Percentiles rank a stretch among this genome's conserved stretches.
phyloP scores from a whole-genome alignment of 306 rosid species.

The Phaseolus lunatus region DNA sequence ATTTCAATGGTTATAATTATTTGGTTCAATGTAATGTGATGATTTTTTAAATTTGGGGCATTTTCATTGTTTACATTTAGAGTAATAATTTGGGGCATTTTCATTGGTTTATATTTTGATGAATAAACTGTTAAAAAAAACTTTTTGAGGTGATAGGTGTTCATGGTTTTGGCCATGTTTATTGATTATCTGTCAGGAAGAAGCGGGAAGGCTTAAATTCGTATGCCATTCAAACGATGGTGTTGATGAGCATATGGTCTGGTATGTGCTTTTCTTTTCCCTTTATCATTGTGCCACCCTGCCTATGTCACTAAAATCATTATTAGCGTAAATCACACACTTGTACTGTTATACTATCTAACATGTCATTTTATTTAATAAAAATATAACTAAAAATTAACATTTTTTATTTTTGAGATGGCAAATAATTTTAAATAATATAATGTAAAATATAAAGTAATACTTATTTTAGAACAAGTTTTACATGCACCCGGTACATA shows the following conservation, averaged over 20 bases:
- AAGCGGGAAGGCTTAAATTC: constrained; percentile 85
- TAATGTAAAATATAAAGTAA: not conserved
- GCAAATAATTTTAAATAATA: not conserved
- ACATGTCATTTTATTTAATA: no score
- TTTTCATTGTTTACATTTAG: not conserved
- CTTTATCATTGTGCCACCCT: not conserved
- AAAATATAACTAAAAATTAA: no score
- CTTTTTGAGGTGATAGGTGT: constrained; percentile 29
- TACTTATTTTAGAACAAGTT: no score
- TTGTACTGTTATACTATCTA: no score
- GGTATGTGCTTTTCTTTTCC: constrained; percentile 61
- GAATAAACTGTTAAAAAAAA: not conserved
- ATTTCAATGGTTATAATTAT: not conserved
- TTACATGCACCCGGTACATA: no score
- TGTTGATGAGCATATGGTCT: constrained; percentile 90
- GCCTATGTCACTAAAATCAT: not conserved
- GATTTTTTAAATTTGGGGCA: not conserved
- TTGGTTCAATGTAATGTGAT: not conserved
- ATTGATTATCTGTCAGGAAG: constrained; percentile 66
- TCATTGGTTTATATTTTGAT: not conserved
- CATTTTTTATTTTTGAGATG: not conserved
- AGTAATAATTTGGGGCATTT: not conserved
- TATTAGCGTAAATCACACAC: not conserved
- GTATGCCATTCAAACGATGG: constrained; percentile 82
- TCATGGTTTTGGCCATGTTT: constrained; percentile 17